phyloP scores from a whole-genome alignment of 805 yeast species.

The Myxozyma geophila region DNA sequence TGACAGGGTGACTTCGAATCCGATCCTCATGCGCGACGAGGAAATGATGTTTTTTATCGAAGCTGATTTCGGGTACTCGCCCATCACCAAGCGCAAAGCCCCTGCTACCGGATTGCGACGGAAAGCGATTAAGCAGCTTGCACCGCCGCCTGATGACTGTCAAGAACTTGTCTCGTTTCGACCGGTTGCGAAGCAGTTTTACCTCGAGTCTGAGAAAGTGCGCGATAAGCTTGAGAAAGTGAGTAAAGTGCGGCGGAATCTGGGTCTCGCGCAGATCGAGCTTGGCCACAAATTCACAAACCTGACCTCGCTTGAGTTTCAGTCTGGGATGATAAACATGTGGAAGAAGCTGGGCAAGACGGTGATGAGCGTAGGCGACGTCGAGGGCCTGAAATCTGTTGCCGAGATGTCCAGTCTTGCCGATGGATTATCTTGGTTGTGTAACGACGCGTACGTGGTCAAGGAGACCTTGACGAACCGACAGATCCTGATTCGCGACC shows the following conservation, averaged over 20 bases:
- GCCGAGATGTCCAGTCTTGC: slow-evolving; percentile 75
- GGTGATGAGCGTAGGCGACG: slow-evolving; percentile 71
- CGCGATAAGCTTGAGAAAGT: slow-evolving; percentile 62
- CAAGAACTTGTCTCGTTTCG: slow-evolving; percentile 81
- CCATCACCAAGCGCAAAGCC: slow-evolving; percentile 61
- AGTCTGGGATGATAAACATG: slow-evolving; percentile 71
- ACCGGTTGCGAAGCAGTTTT: slow-evolving; percentile 80
- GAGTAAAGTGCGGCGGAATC: slow-evolving; percentile 50
- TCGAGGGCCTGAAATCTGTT: slow-evolving; percentile 70
- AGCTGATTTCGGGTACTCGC: slow-evolving; percentile 70
- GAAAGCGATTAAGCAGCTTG: slow-evolving; percentile 87
- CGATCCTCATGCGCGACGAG: slow-evolving; percentile 82
- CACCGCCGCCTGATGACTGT: slow-evolving; percentile 88
- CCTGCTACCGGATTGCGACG: slow-evolving; percentile 87
- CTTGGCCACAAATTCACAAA: slow-evolving; percentile 49
- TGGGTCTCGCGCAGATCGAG: slow-evolving; percentile 63
- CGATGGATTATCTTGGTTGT: slow-evolving; percentile 68
- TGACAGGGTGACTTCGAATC: slow-evolving; percentile 69
- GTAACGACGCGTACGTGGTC: slow-evolving; percentile 79
- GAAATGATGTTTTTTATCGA: slow-evolving; percentile 86
- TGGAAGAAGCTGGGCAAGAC: slow-evolving; percentile 81
- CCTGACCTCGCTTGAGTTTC: slow-evolving; percentile 56
- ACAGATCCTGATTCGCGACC: slow-evolving; percentile 88
- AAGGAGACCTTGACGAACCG: slow-evolving; percentile 93
- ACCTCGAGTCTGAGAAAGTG: slow-evolving; percentile 58